Conservation (phyloP, 768 basidiomycete species). For the Coprinopsis marcescibilis region DNA sequence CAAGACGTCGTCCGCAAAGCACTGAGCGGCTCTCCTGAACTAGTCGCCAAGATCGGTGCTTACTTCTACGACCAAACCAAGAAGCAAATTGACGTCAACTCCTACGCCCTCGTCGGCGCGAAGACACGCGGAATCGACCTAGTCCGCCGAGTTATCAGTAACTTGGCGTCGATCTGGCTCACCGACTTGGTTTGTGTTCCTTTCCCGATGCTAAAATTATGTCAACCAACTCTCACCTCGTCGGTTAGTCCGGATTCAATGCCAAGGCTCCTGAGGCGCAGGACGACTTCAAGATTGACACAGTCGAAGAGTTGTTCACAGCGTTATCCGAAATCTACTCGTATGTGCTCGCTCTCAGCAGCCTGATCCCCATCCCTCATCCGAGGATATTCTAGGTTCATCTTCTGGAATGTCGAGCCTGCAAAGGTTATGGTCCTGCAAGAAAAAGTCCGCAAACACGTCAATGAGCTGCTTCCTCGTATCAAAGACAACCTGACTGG, state of each 20-base stretch:
- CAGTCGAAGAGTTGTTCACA: constrained; percentile 53
- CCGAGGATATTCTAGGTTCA: constrained; percentile 41
- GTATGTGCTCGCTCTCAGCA: constrained; percentile 31
- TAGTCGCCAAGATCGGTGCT: constrained; percentile 42
- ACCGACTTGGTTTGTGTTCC: constrained; percentile 59
- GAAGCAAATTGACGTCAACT: constrained; percentile 46
- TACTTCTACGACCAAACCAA: constrained; percentile 66
- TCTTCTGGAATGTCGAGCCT: constrained; percentile 69
- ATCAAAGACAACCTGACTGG: constrained; percentile 51
- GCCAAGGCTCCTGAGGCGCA: constrained; percentile 52
- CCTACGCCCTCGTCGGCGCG: constrained; percentile 53
- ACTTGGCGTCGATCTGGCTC: constrained; percentile 64
- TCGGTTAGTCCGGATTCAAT: constrained; percentile 59
- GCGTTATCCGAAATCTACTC: constrained; percentile 68
- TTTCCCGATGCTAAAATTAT: too few species aligned
- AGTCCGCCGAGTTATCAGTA: constrained; percentile 60
- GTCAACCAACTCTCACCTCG: constrained; percentile 3
- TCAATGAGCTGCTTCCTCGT: constrained; percentile 46
- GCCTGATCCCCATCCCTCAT: neutral
- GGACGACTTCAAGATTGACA: constrained; percentile 59
- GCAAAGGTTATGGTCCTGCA: constrained; percentile 52
- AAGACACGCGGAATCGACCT: constrained; percentile 55
- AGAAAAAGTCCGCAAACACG: constrained; percentile 43
- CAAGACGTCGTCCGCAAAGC: constrained; percentile 41
- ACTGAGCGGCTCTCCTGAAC: constrained; percentile 42